Percentiles rank a stretch among this genome's conserved stretches.
Evolutionary conservation across 768 basidiomycete species (phyloP).

Genomic region (Leucogyrophana mollusca): DNA sequence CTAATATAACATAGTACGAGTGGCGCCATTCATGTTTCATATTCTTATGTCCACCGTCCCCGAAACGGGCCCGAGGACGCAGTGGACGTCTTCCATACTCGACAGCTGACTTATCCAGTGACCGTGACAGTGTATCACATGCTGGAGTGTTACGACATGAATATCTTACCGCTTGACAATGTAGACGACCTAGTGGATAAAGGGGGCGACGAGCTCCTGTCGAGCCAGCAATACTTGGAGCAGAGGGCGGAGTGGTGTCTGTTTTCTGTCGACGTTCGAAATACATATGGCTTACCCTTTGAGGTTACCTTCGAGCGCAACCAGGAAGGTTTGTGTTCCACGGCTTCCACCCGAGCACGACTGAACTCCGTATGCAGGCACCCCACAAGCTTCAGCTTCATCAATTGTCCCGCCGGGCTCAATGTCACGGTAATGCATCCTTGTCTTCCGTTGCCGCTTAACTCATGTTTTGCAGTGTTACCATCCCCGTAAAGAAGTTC

Average conservation of each 20-base stretch:
- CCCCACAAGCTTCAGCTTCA: constrained; percentile 39
- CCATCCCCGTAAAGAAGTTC: constrained; percentile 74
- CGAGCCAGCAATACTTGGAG: constrained; percentile 33
- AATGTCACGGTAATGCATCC: constrained; percentile 63
- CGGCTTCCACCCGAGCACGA: not conserved
- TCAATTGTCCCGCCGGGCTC: constrained; percentile 85
- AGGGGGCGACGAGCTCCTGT: constrained; percentile 19
- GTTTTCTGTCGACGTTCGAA: constrained; percentile 87
- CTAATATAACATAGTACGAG: constrained; percentile 51
- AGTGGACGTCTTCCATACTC: constrained; percentile 70
- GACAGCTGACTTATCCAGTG: constrained; percentile 86
- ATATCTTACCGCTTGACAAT: constrained; percentile 61
- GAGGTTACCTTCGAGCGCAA: constrained; percentile 75
- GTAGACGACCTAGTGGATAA: constrained; percentile 15
- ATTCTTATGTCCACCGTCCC: constrained; percentile 63
- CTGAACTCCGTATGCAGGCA: constrained; percentile 31
- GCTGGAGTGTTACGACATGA: constrained; percentile 84
- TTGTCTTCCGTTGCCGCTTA: constrained; percentile 1
- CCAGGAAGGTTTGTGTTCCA: constrained; percentile 52
- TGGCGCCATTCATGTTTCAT: constrained; percentile 82
- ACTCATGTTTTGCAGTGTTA: constrained; percentile 41
- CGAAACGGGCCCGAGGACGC: constrained; percentile 26
- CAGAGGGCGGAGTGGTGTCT: constrained; percentile 77
- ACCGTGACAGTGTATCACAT: constrained; percentile 95
- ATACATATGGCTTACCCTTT: constrained; percentile 89